Conservation (phyloP, 768 basidiomycete genomes). For the Lentinula lateritia region DNA sequence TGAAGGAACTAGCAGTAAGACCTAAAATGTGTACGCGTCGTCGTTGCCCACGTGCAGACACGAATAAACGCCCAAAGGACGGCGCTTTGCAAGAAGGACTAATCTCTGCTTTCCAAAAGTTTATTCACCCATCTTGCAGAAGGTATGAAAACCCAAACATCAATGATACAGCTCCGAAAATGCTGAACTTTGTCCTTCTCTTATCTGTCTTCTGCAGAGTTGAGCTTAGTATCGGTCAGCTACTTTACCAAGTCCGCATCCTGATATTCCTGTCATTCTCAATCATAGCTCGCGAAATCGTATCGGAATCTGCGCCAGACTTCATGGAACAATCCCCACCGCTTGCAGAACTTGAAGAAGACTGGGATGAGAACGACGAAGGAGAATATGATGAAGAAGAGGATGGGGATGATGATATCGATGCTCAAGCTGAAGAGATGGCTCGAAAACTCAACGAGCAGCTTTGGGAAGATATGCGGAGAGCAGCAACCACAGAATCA, state of each 20-base stretch:
- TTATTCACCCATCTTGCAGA: no score
- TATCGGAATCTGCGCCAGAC: background rate
- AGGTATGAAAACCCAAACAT: no score
- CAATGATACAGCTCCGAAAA: no score
- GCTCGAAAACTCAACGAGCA: slow-evolving; percentile 71
- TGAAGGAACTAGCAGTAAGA: background rate
- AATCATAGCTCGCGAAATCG: background rate
- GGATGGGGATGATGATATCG: slow-evolving; percentile 29
- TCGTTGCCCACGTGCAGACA: background rate
- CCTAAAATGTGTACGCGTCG: background rate
- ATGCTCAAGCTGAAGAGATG: slow-evolving; percentile 71
- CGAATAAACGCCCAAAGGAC: background rate
- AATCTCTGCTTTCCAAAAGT: no score
- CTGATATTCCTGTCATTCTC: background rate
- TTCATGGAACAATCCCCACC: background rate
- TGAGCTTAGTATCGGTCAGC: no score
- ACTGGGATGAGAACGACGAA: slow-evolving; percentile 36
- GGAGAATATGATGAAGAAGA: slow-evolving; percentile 35
- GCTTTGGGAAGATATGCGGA: slow-evolving; percentile 71
- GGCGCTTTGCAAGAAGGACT: background rate
- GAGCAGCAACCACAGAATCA: slow-evolving; percentile 40
- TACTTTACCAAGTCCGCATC: no score
- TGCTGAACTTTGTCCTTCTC: no score
- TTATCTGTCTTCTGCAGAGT: background rate
- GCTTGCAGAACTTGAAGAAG: slow-evolving; percentile 16